Evolutionary conservation across 129 eudicot species (phyloP), one percentile per base, ranked within the genome.

Genomic region (Ambrosia trifida): DNA sequence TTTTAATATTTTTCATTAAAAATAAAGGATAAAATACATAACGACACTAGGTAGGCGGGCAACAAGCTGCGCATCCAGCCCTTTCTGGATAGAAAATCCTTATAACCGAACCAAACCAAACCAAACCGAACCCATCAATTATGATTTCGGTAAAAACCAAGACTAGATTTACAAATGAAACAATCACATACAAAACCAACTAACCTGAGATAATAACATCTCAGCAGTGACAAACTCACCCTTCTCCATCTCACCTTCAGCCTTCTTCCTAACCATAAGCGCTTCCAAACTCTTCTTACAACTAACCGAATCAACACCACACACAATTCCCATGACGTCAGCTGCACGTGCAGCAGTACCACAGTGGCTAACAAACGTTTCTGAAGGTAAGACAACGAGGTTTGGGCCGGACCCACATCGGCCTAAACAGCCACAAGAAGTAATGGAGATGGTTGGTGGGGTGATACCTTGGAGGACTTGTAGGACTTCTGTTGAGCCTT

Each of bases 401-500:
- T 89, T 93, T 11, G 98, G 98, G 3, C 98, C 96, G 46, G 88
- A 66, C 16, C 95, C 96, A 52, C 98, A 93, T 24, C 83, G 87
- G 16, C 95, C 90, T 4, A 93, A 83, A 60, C 96, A 93, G 28
- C 96, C 96, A 76, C 92, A 87, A 7, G 98, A 82, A 13, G 68
- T 83, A 76, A 93, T 88, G 20, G 90, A 10, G 24, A 89, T 75
- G 49, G 63, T 40, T 19, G 96, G 84, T 7, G 96, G 95, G 11
- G 95, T 73, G 57, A 93, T 87, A 30, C 85, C 95, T 11, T 83
- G 18, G 64, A 93, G 84, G 49, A 86, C 69, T 72, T 85, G 89
- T 0, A 87, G 82, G 19, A 54, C 72, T 10, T 87, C 89, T 41
- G 69, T 19, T 0, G 98, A 93, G 6, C 98, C 98, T 69, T 87